These are phyloP conservation scores for Zarea fungicola DNA, from an alignment of 2,329 filamentous ascomycete species.

Conservation along the genomic window DNA sequence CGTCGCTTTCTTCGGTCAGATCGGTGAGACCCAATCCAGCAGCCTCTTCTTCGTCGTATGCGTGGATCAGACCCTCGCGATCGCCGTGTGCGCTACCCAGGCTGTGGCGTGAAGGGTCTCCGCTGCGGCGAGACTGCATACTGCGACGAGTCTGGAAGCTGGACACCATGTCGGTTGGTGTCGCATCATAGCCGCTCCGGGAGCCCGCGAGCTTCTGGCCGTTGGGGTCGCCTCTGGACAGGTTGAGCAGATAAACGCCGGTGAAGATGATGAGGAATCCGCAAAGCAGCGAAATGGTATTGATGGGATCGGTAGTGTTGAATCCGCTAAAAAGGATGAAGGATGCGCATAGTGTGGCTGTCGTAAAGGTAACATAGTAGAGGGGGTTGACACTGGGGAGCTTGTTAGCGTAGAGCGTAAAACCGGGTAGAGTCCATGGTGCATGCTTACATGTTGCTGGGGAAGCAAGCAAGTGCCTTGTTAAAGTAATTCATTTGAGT, in stretches of 20 bases:
- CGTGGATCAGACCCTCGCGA: constrained; percentile 77
- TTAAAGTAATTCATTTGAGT: constrained; percentile 99
- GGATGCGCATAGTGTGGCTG: constrained; percentile 85
- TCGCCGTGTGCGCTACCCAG: constrained; percentile 62
- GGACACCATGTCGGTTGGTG: constrained; percentile 87
- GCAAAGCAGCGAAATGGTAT: constrained; percentile 85
- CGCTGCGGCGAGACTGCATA: constrained; percentile 83
- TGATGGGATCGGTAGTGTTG: constrained; percentile 88
- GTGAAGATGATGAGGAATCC: constrained; percentile 94
- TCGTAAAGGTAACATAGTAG: constrained; percentile 97
- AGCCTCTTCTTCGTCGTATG: constrained; percentile 79
- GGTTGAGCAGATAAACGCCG: constrained; percentile 90
- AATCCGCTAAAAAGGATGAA: constrained; percentile 96
- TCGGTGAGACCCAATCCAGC: constrained; percentile 72
- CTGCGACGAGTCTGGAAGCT: constrained; percentile 85
- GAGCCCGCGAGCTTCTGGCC: constrained; percentile 62
- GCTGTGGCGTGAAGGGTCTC: constrained; percentile 58
- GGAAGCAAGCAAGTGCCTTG: constrained; percentile 94
- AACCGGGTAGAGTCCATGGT: background rate
- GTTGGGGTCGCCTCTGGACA: constrained; percentile 88
- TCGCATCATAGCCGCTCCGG: constrained; percentile 63
- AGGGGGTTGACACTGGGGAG: constrained; percentile 76
- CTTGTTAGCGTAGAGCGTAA: constrained; percentile 14
- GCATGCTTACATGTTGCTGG: constrained; percentile 81
- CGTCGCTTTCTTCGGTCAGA: constrained; percentile 71